Evolutionary conservation across 352 stramenopile species (phyloP).

Genomic region (Globisporangium parvum): DNA sequence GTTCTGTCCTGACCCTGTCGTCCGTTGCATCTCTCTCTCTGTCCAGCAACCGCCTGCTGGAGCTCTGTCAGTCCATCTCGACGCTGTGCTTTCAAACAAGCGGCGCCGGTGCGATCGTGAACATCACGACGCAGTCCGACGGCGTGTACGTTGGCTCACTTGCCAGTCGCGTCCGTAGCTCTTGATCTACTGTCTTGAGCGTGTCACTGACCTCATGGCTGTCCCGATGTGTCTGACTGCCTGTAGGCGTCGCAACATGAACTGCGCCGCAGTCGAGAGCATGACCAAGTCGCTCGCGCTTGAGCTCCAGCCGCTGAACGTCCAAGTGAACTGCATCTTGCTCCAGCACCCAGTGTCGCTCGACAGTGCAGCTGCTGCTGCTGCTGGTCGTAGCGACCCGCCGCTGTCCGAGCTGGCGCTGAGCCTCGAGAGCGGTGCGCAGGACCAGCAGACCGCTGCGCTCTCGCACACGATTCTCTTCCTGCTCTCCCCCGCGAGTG

Average conservation of each 20-base stretch:
- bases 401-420: not conserved
- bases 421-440: not conserved
- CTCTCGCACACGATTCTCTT: constrained; percentile 60
- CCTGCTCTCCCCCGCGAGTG: constrained; percentile 44
- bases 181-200: not conserved
- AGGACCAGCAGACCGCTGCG: constrained; percentile 14
- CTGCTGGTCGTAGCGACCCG: not conserved
- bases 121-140: constrained; percentile 20
- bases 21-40: not conserved
- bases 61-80: constrained; percentile 24
- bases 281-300: constrained; percentile 35
- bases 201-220: not conserved
- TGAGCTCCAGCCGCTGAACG: constrained; percentile 30
- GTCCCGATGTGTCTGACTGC: not conserved
- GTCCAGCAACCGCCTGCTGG: constrained; percentile 20
- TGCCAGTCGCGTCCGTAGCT: not conserved
- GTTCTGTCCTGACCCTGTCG: constrained; percentile 1
- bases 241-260: constrained; percentile 7
- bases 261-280: constrained; percentile 20
- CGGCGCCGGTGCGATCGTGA: constrained; percentile 19
- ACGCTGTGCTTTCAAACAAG: constrained; percentile 19
- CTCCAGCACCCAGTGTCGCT: constrained; percentile 16
- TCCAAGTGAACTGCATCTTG: constrained; percentile 56
- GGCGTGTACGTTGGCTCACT: constrained; percentile 8
- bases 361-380: not conserved